Percentiles rank a stretch among this genome's conserved stretches.
Evolutionary conservation across 345 rosid genomes (phyloP).

Genomic region (Populus alba): DNA sequence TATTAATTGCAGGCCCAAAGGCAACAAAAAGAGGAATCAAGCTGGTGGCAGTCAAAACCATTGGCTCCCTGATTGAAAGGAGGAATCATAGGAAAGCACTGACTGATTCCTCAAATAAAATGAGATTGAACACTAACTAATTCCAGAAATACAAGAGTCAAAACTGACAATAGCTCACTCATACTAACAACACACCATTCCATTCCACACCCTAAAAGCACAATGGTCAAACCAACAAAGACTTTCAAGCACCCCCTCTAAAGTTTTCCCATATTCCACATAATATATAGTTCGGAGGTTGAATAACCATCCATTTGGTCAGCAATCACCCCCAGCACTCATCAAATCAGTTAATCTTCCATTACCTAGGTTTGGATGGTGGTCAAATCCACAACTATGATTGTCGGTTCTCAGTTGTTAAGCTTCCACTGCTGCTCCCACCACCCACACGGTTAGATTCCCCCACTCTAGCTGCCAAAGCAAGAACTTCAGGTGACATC

Average conservation of each 20-base stretch:
- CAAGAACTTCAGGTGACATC: constrained; percentile 81
- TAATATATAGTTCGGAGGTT: constrained; percentile 2
- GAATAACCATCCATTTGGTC: constrained; percentile 9
- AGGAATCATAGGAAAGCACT: neutral
- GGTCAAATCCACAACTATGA: constrained; percentile 32
- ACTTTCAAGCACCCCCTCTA: constrained; percentile 27
- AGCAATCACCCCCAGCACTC: constrained; percentile 10
- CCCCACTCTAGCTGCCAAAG: constrained; percentile 85
- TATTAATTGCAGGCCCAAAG: neutral
- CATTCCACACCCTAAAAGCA: constrained; percentile 36
- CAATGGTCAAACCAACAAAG: constrained; percentile 27
- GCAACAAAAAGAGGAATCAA: neutral
- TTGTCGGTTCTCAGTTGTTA: constrained; percentile 50
- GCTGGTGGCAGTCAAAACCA: neutral
- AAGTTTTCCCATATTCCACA: constrained; percentile 16
- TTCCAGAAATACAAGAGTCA: constrained; percentile 30
- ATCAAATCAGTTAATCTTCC: constrained; percentile 16
- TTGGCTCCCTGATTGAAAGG: neutral
- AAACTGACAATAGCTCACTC: constrained; percentile 38
- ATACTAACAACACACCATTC: constrained; percentile 45
- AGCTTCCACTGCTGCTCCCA: constrained; percentile 53
- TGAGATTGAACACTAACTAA: constrained; percentile 39
- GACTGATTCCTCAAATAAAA: constrained; percentile 22
- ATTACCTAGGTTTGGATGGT: constrained; percentile 16
- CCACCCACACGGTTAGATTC: constrained; percentile 64